phyloP scores from a whole-genome alignment of 2,329 filamentous ascomycete species.

The Sclerotinia trifoliorum region DNA sequence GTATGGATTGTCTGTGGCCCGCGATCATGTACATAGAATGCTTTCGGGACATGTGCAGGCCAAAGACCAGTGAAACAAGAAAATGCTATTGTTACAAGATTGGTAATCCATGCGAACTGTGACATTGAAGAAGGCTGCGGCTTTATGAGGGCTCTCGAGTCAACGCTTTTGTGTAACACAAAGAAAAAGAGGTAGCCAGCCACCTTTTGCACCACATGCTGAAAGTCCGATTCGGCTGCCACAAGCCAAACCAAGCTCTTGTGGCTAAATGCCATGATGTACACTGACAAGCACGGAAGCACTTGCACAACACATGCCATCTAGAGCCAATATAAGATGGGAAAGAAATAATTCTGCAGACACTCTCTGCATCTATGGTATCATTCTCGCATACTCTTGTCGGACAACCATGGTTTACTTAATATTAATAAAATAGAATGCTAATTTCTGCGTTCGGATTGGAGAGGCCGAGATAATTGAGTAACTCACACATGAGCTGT shows the following conservation, averaged over 20 bases:
- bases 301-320: not conserved
- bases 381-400: not conserved
- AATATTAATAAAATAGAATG: not conserved
- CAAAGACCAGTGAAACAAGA: not conserved
- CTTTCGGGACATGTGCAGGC: not conserved
- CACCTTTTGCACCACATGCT: slow-evolving; percentile 2
- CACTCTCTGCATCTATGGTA: not conserved
- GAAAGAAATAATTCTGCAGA: not conserved
- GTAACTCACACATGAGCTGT: not conserved
- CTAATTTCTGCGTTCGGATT: not conserved
- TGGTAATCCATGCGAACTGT: not conserved
- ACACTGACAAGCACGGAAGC: not conserved
- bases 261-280: not conserved
- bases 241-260: not conserved
- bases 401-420: not conserved
- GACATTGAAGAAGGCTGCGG: not conserved
- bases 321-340: slow-evolving; percentile 6
- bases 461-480: not conserved
- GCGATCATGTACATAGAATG: not conserved
- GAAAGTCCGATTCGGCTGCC: not conserved
- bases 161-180: not conserved
- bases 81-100: not conserved
- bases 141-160: not conserved
- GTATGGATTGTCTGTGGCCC: too few relatives aligned
- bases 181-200: not conserved